Conservation (phyloP, 2,329 filamentous ascomycete genomes). For the Hysterium pulicare region DNA sequence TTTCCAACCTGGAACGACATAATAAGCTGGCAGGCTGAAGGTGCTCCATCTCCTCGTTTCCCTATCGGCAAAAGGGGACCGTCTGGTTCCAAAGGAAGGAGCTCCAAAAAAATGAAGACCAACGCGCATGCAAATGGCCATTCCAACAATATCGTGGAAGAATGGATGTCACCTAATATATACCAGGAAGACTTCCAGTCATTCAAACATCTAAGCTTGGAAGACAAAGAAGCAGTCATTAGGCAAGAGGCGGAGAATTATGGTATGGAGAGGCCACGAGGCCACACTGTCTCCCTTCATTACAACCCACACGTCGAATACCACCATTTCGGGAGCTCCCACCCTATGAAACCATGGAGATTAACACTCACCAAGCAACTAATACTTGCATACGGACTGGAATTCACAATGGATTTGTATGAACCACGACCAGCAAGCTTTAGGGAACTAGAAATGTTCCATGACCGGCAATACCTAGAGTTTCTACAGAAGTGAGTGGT, state of each 20-base stretch:
- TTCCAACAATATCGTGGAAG: conserved; percentile 33
- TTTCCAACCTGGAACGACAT: neutral
- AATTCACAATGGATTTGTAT: conserved; percentile 95
- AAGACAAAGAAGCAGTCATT: conserved; percentile 50
- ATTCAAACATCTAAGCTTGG: conserved; percentile 30
- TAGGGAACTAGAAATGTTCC: conserved; percentile 83
- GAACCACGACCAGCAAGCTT: conserved; percentile 78
- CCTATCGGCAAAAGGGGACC: neutral
- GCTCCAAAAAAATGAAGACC: neutral
- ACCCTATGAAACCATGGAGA: conserved; percentile 99
- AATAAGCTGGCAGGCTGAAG: neutral
- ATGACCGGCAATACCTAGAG: conserved; percentile 84
- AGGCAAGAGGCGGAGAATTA: conserved; percentile 54
- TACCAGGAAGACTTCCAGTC: conserved; percentile 24
- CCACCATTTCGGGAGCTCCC: conserved; percentile 93
- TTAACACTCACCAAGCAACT: conserved; percentile 92
- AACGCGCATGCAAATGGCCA: conserved; percentile 16
- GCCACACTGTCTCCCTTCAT: conserved; percentile 91
- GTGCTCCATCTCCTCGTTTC: neutral
- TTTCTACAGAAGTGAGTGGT: conserved; percentile 59
- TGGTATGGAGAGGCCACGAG: conserved; percentile 74
- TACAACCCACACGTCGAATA: conserved; percentile 92
- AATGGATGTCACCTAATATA: conserved; percentile 30
- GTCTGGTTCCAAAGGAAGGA: neutral
- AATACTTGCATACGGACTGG: conserved; percentile 91